phyloP scores from a whole-genome alignment of 208 protist genomes.

The Crithidia fasciculata region DNA sequence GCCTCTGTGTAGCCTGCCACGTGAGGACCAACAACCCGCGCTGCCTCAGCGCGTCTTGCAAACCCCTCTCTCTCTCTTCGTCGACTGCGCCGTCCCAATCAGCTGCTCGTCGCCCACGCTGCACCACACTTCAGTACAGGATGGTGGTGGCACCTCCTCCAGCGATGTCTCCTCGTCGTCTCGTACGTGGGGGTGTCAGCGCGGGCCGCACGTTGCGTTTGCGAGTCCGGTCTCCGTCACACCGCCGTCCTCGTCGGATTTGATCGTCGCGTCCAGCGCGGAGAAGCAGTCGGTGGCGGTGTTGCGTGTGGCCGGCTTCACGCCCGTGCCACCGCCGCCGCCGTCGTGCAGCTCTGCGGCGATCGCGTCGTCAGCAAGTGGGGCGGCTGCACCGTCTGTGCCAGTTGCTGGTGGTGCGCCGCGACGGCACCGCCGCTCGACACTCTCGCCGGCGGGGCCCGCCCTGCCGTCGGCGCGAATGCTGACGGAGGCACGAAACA shows the following conservation, averaged over 20 bases:
- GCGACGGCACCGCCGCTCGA: too few species aligned
- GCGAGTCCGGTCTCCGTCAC: background rate
- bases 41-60: constrained; percentile 12
- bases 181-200: constrained; percentile 1
- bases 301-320: too few species aligned
- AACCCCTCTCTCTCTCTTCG: constrained; percentile 9
- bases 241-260: background rate
- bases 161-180: background rate
- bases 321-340: too few species aligned
- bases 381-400: too few species aligned
- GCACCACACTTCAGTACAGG: background rate
- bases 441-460: too few species aligned
- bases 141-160: background rate
- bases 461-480: too few species aligned
- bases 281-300: too few species aligned
- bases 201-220: background rate
- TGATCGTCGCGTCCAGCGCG: too few species aligned
- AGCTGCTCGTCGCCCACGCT: background rate
- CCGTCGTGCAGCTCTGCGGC: too few species aligned
- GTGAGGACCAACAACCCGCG: constrained; percentile 9
- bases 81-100: background rate
- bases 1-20: background rate
- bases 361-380: too few species aligned
- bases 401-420: too few species aligned
- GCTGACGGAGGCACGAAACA: too few species aligned